Evolutionary conservation across 2,329 filamentous ascomycete species (phyloP).

Genomic region (Acrocalymma vagum): DNA sequence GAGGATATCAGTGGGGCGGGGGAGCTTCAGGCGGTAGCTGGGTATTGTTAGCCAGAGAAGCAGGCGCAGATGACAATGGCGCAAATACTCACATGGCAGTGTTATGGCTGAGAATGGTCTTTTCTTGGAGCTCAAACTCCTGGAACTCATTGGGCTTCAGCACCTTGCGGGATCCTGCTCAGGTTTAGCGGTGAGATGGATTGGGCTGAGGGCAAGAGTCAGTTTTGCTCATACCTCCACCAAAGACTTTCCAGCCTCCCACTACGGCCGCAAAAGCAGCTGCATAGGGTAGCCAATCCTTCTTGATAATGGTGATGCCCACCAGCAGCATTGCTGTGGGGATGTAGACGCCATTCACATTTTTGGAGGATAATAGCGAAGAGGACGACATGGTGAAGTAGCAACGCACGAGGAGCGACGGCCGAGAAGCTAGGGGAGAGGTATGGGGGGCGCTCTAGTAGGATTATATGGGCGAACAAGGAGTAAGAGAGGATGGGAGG

Average conservation of each 20-base stretch:
- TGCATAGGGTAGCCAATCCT: constrained; percentile 74
- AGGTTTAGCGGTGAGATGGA: constrained; percentile 4
- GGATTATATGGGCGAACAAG: neutral
- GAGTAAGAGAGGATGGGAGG: constrained; percentile 1
- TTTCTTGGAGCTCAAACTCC: constrained; percentile 91
- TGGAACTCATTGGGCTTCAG: constrained; percentile 90
- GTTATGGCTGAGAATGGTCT: constrained; percentile 96
- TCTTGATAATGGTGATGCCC: constrained; percentile 80
- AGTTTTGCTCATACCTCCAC: constrained; percentile 65
- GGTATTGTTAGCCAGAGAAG: constrained; percentile 17
- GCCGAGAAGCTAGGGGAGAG: constrained; percentile 1
- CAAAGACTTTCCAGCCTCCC: constrained; percentile 75
- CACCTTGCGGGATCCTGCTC: constrained; percentile 76
- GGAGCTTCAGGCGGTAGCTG: constrained; percentile 92
- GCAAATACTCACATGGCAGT: constrained; percentile 79
- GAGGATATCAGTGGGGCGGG: constrained; percentile 79
- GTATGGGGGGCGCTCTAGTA: neutral
- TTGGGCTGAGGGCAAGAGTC: neutral
- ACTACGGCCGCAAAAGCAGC: constrained; percentile 71
- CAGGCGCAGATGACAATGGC: neutral
- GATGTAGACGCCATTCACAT: constrained; percentile 82
- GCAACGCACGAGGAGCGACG: neutral
- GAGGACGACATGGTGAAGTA: constrained; percentile 23
- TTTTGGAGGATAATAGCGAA: constrained; percentile 68
- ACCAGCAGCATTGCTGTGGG: constrained; percentile 81